These are phyloP conservation scores for Suillus ampliporus DNA, from an alignment of 768 basidiomycete genomes.

Conservation along the genomic window DNA sequence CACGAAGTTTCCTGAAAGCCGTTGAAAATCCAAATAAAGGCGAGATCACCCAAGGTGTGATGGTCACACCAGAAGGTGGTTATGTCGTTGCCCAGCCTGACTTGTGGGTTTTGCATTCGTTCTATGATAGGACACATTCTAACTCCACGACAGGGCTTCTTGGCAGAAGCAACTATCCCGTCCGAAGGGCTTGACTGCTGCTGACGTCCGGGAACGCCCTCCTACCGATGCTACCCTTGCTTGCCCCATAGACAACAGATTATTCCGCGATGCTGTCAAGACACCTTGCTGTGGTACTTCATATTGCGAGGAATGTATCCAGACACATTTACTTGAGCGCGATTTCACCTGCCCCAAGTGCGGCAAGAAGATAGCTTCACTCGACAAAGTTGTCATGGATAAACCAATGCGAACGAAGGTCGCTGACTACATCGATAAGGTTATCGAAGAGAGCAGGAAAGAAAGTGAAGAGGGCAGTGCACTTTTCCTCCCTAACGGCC, in stretches of 20 bases:
- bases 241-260: slow-evolving; percentile 91
- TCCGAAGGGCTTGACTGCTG: slow-evolving; percentile 80
- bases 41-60: slow-evolving; percentile 82
- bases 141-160: slow-evolving; percentile 62
- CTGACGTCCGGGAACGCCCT: slow-evolving; percentile 86
- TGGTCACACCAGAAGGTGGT: slow-evolving; percentile 98
- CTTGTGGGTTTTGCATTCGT: slow-evolving; percentile 60
- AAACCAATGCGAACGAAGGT: slow-evolving; percentile 81
- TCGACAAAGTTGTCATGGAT: slow-evolving; percentile 87
- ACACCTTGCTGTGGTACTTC: slow-evolving; percentile 91
- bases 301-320: slow-evolving; percentile 98
- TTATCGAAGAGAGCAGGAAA: slow-evolving; percentile 77
- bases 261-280: slow-evolving; percentile 93
- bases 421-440: slow-evolving; percentile 79
- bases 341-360: slow-evolving; percentile 96
- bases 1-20: slow-evolving; percentile 94
- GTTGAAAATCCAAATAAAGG: slow-evolving; percentile 85
- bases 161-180: slow-evolving; percentile 93
- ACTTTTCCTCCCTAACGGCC: slow-evolving; percentile 29
- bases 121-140: no score
- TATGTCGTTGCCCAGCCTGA: slow-evolving; percentile 98
- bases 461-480: slow-evolving; percentile 55
- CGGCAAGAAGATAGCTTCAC: slow-evolving; percentile 81
- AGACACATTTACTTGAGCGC: slow-evolving; percentile 90
- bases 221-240: slow-evolving; percentile 80